These are phyloP conservation scores for Lactarius quietus DNA, from an alignment of 768 basidiomycete species.

Conservation along the genomic window DNA sequence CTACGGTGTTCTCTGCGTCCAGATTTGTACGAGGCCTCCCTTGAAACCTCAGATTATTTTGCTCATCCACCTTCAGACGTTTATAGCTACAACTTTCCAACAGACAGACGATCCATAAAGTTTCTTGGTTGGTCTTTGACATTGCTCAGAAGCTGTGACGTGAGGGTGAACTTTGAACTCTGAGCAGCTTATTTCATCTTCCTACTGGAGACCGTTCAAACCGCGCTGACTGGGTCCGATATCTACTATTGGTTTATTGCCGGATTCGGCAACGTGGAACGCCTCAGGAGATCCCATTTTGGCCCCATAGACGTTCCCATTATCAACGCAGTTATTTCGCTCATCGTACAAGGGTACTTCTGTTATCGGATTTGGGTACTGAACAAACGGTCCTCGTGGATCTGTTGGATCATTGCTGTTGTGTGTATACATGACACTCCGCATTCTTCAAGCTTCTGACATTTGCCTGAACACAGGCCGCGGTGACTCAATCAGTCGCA, in stretches of 20 bases:
- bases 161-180: neutral
- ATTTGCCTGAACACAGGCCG: neutral
- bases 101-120: neutral
- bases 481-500: neutral
- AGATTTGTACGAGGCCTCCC: neutral
- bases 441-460: neutral
- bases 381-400: neutral
- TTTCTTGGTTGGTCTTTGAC: neutral
- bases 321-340: neutral
- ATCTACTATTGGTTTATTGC: neutral
- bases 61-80: neutral
- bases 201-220: neutral
- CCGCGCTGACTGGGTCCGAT: neutral
- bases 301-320: neutral
- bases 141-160: neutral
- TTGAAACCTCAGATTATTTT: neutral
- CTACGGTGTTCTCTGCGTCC: neutral
- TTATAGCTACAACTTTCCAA: neutral
- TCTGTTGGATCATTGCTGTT: neutral
- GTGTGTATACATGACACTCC: neutral
- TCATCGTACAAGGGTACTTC: neutral
- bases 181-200: neutral
- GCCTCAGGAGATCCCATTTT: neutral
- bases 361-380: neutral
- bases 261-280: neutral